A percentile compares a stretch with the other conserved stretches of the same genome.
These are phyloP conservation scores for Arxiozyma bovina DNA, from an alignment of 1,139 yeast genomes.

Conservation along the genomic window DNA sequence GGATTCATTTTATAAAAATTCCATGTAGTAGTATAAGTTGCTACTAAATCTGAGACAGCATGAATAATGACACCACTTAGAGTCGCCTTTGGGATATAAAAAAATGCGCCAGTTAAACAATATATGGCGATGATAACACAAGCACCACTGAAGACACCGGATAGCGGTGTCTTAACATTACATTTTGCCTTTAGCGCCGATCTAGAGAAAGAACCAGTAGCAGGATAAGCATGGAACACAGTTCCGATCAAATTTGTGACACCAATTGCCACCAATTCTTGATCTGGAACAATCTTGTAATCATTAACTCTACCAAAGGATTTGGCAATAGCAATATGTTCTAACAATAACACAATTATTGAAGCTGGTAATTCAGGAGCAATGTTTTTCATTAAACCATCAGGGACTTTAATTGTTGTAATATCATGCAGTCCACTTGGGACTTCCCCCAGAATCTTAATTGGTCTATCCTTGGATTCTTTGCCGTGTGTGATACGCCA, in stretches of 20 bases:
- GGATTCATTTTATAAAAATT: slow-evolving; percentile 72
- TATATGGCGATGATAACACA: slow-evolving; percentile 83
- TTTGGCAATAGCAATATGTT: slow-evolving; percentile 89
- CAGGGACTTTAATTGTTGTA: slow-evolving; percentile 62
- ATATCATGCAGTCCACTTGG: slow-evolving; percentile 75
- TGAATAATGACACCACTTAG: slow-evolving; percentile 83
- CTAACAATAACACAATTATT: slow-evolving; percentile 69
- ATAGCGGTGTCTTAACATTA: slow-evolving; percentile 91
- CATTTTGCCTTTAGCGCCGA: slow-evolving; percentile 91
- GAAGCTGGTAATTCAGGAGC: slow-evolving; percentile 82
- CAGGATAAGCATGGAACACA: slow-evolving; percentile 87
- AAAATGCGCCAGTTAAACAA: slow-evolving; percentile 73
- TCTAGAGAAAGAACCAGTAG: slow-evolving; percentile 93
- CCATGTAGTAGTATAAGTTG: slow-evolving; percentile 63
- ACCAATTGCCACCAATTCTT: slow-evolving; percentile 91
- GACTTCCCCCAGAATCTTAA: slow-evolving; percentile 62
- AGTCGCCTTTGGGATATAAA: slow-evolving; percentile 83
- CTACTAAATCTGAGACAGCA: slow-evolving; percentile 85
- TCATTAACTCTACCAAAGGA: slow-evolving; percentile 90
- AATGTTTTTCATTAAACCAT: slow-evolving; percentile 50
- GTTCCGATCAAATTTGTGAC: slow-evolving; percentile 85
- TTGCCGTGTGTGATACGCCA: slow-evolving; percentile 47
- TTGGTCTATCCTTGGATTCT: slow-evolving; percentile 32
- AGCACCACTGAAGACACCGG: slow-evolving; percentile 84
- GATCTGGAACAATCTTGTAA: slow-evolving; percentile 85